Evolutionary conservation across 2,329 filamentous ascomycete genomes (phyloP).

Genomic region (Onygenales sp.): DNA sequence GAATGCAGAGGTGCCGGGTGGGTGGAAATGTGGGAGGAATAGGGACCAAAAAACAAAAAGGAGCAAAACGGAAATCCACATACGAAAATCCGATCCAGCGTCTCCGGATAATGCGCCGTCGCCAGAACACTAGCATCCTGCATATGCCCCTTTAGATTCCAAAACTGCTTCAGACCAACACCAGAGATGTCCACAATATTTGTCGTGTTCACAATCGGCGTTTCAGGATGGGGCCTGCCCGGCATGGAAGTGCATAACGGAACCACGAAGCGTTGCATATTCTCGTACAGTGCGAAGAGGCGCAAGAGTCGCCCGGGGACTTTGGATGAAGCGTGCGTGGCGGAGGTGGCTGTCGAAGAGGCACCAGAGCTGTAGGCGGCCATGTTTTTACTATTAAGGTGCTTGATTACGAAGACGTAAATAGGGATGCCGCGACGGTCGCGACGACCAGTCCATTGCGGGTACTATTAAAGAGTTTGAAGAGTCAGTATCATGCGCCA

Average conservation of each 20-base stretch:
- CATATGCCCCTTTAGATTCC: constrained; percentile 91
- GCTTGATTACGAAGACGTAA: constrained; percentile 79
- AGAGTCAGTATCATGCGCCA: neutral
- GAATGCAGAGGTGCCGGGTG: neutral
- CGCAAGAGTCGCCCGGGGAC: constrained; percentile 65
- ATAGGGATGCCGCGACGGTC: constrained; percentile 86
- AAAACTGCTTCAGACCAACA: constrained; percentile 86
- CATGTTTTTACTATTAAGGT: constrained; percentile 74
- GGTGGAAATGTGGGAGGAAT: neutral
- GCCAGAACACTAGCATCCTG: constrained; percentile 81
- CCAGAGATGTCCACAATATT: constrained; percentile 91
- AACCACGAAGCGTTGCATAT: constrained; percentile 76
- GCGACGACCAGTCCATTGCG: constrained; percentile 87
- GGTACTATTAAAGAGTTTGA: constrained; percentile 50
- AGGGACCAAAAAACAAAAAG: neutral
- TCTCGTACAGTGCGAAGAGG: constrained; percentile 89
- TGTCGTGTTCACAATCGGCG: constrained; percentile 84
- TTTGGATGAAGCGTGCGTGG: constrained; percentile 49
- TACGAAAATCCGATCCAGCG: constrained; percentile 70
- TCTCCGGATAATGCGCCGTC: constrained; percentile 92
- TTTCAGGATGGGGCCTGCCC: constrained; percentile 61
- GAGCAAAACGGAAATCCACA: constrained; percentile 13
- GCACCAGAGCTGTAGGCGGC: constrained; percentile 57
- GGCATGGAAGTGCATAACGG: constrained; percentile 68
- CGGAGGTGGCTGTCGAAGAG: constrained; percentile 41